phyloP scores from a whole-genome alignment of 257 asterid genomes.

The Thymus mandschuricus region DNA sequence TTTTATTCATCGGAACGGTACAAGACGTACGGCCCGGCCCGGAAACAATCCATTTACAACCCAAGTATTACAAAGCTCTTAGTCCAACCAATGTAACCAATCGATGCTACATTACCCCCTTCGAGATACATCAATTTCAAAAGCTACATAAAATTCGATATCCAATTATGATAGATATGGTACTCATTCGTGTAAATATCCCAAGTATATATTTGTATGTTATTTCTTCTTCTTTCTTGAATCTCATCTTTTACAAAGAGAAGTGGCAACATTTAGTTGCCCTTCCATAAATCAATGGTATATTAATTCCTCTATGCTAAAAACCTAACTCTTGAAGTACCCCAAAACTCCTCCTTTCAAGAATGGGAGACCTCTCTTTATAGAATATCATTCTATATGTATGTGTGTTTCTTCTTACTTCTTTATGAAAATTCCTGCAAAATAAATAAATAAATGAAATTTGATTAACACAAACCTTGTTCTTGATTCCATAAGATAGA shows the following conservation, averaged over 20 bases:
- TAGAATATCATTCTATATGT: slow-evolving; percentile 31
- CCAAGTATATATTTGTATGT: neutral
- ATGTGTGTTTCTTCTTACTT: slow-evolving; percentile 23
- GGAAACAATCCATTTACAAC: no score
- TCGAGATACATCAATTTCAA: no score
- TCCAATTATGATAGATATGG: no score
- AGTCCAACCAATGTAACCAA: no score
- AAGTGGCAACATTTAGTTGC: neutral
- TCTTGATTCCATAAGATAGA: neutral
- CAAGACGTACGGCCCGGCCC: no score
- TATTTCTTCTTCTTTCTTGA: neutral
- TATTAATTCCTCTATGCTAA: neutral
- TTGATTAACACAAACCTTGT: neutral
- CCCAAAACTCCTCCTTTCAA: slow-evolving; percentile 19
- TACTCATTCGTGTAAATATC: neutral
- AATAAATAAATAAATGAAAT: neutral
- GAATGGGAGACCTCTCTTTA: slow-evolving; percentile 29
- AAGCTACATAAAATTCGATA: no score
- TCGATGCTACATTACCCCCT: no score
- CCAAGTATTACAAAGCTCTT: no score
- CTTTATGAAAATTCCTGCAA: slow-evolving; percentile 23
- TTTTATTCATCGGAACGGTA: no score
- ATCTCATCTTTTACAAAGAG: neutral
- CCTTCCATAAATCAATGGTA: neutral
- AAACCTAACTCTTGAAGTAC: neutral